Evolutionary conservation across 2,329 filamentous ascomycete species (phyloP), one percentile per base, ranked within the genome.

Genomic region (Colletotrichum limetticola): DNA sequence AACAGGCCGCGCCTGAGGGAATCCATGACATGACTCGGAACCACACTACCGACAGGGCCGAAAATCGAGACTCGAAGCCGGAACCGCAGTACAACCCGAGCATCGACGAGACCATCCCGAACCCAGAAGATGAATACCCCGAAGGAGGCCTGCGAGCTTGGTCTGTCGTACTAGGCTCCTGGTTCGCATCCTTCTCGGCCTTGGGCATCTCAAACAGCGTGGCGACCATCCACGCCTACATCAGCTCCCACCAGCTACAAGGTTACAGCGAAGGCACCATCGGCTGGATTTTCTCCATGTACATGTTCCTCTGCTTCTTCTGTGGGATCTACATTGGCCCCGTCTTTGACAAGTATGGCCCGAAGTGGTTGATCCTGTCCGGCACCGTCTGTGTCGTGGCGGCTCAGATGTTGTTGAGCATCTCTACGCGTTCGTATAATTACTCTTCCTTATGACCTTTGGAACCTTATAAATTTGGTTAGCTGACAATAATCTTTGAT

Each of bases 251-350:
- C 79, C 94, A 97, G 79, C 87, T 98, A 14, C 85, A 86, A 14
- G 83, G 85, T 30, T 91, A 95, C 79, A 90, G 85, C 74, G 90
- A 93, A 69, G 91, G 92, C 49, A 90, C 89, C 3, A 91, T 96
- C 35, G 94, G 94, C 16, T 98, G 95, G 95, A 94, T 98, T 72
- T 97, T 97, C 78, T 93, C 93, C 66, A 84, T 97, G 64, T 97
- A 95, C 78, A 91, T 93, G 16, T 97, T 97, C 77, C 84, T 97
- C n/a, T 89, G 92, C 67, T 97, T 98, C 82, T 93, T 96, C 79
- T 91, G 94, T 64, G 95, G 95, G 30, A 88, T 98, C 28, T 95
- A 97, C 76, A 91, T 97, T 60, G 95, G 95, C 0, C 95, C 95
- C 0, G 84, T 97, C 22, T 98, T 98, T 79, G 95, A 98, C 82